phyloP scores from a whole-genome alignment of 306 rosid genomes.

The Quercus bicolor region DNA sequence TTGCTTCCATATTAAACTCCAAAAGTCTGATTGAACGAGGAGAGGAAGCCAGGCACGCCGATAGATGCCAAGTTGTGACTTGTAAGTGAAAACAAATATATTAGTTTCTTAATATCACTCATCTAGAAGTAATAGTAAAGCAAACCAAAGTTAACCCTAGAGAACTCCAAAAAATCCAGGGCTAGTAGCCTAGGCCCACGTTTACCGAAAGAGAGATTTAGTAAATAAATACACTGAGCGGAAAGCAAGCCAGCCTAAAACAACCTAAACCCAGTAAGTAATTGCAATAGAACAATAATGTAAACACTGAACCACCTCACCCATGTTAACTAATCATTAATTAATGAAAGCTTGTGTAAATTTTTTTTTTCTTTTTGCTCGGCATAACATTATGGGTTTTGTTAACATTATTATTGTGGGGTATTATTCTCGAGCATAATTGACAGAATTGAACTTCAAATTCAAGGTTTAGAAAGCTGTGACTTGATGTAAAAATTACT shows the following conservation, averaged over 20 bases:
- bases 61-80: constrained; percentile 9
- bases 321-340: constrained; percentile 30
- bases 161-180: constrained; percentile 22
- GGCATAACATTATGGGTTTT: constrained; percentile 18
- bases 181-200: constrained; percentile 38
- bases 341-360: neutral
- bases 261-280: constrained; percentile 4
- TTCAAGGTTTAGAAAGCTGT: neutral
- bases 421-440: neutral
- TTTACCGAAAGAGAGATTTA: neutral
- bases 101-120: constrained; percentile 1
- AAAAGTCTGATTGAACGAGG: neutral
- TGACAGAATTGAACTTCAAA: neutral
- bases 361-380: constrained; percentile 23
- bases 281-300: constrained; percentile 32
- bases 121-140: constrained; percentile 9
- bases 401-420: too few species aligned
- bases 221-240: neutral
- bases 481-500: neutral
- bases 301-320: constrained; percentile 19
- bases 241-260: neutral
- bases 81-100: neutral
- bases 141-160: constrained; percentile 12
- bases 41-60: neutral
- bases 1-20: neutral